Conservation (phyloP, 208 protist genomes). For the Crithidia mellificae region DNA sequence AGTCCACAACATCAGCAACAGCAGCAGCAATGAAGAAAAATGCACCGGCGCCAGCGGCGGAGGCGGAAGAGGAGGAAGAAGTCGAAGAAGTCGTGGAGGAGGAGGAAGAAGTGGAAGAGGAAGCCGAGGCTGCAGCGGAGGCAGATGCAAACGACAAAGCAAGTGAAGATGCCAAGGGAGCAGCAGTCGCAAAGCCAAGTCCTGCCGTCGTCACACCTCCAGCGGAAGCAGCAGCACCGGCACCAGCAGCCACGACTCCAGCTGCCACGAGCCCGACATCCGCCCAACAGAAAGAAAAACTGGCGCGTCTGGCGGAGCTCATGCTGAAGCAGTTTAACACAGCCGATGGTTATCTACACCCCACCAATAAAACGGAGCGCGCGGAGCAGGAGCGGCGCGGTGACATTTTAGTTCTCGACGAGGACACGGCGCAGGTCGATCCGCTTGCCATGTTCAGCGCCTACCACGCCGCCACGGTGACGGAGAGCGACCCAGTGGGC, state of each 20-base stretch:
- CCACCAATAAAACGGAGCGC: conserved; percentile 41
- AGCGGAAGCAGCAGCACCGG: conserved; percentile 14
- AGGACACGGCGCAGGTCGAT: conserved; percentile 73
- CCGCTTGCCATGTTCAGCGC: conserved; percentile 77
- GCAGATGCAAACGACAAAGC: not conserved
- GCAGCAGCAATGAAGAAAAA: conserved; percentile 9
- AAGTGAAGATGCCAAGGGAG: not conserved
- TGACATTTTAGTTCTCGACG: conserved; percentile 62
- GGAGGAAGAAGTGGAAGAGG: conserved; percentile 36
- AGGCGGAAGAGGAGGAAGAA: conserved; percentile 21
- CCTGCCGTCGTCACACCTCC: conserved; percentile 4
- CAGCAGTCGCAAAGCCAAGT: not conserved
- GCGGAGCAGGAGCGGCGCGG: conserved; percentile 65
- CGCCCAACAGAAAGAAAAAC: conserved; percentile 33
- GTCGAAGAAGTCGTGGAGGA: conserved; percentile 38
- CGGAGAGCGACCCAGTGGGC: conserved; percentile 42
- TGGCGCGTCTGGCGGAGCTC: conserved; percentile 63
- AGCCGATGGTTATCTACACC: conserved; percentile 80
- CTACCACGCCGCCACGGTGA: conserved; percentile 52
- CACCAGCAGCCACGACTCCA: not conserved
- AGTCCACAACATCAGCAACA: conserved; percentile 2
- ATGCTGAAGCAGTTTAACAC: conserved; percentile 87
- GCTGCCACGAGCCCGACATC: no score
- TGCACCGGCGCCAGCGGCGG: not conserved
- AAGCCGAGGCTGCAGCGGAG: conserved; percentile 11